Evolutionary conservation across 2,329 filamentous ascomycete genomes (phyloP).

Genomic region (Hyphodiscus sp.): DNA sequence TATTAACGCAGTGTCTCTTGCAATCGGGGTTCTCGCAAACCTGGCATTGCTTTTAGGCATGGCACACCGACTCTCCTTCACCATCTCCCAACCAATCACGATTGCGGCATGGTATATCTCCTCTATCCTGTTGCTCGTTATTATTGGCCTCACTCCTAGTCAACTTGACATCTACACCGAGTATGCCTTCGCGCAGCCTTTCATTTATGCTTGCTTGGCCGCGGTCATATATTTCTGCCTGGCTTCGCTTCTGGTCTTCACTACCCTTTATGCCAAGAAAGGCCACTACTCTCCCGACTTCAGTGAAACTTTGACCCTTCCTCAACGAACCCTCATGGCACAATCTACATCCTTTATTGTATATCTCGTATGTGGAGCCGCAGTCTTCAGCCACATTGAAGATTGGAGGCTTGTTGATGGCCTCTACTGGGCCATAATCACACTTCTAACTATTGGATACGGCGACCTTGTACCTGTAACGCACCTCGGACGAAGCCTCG

Average conservation of each 20-base stretch:
- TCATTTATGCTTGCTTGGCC: constrained; percentile 78
- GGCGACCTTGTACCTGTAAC: constrained; percentile 46
- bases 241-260: constrained; percentile 68
- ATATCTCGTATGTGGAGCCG: constrained; percentile 72
- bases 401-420: constrained; percentile 71
- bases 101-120: constrained; percentile 64
- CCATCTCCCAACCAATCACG: constrained; percentile 73
- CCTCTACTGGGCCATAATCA: constrained; percentile 72
- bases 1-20: constrained; percentile 73
- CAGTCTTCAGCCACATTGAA: constrained; percentile 67
- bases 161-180: constrained; percentile 39
- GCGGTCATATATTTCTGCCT: constrained; percentile 74
- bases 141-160: neutral
- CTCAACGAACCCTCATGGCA: constrained; percentile 80
- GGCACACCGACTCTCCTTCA: constrained; percentile 70
- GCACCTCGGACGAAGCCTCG: constrained; percentile 57
- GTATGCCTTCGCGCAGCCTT: constrained; percentile 71
- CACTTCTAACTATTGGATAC: constrained; percentile 57
- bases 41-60: constrained; percentile 82
- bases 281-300: constrained; percentile 75
- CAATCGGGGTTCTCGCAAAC: constrained; percentile 71
- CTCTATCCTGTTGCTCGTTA: neutral
- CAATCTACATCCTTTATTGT: constrained; percentile 82
- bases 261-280: constrained; percentile 68
- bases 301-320: constrained; percentile 54